Evolutionary conservation across 2,329 filamentous ascomycete species (phyloP).

Genomic region (Curvularia hawaiiensis): DNA sequence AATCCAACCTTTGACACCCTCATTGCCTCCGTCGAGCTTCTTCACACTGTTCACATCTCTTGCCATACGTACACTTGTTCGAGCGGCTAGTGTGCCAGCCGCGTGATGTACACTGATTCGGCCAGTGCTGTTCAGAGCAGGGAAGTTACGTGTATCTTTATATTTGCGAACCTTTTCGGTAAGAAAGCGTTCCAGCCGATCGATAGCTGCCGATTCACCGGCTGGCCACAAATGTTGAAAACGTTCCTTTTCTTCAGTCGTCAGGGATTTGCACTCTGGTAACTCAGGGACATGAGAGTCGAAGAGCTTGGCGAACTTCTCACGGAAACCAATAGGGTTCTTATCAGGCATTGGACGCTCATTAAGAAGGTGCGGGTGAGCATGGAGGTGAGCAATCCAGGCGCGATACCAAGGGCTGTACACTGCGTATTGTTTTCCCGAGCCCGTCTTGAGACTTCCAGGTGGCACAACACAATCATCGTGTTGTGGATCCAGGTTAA

Average conservation of each 20-base stretch:
- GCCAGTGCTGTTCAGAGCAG: slow-evolving; percentile 48
- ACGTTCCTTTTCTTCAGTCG: slow-evolving; percentile 45
- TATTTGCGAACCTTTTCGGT: slow-evolving; percentile 53
- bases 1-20: slow-evolving; percentile 55
- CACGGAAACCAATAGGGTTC: slow-evolving; percentile 59
- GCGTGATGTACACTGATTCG: slow-evolving; percentile 53
- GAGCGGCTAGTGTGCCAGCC: slow-evolving; percentile 52
- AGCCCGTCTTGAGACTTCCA: slow-evolving; percentile 67
- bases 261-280: slow-evolving; percentile 66
- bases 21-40: slow-evolving; percentile 57
- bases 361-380: slow-evolving; percentile 70
- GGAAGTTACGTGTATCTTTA: slow-evolving; percentile 50
- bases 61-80: slow-evolving; percentile 58
- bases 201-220: slow-evolving; percentile 51
- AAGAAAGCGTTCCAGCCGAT: slow-evolving; percentile 49
- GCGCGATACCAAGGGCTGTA: slow-evolving; percentile 82
- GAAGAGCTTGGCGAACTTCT: slow-evolving; percentile 53
- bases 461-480: slow-evolving; percentile 85
- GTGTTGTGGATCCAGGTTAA: slow-evolving; percentile 73
- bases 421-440: slow-evolving; percentile 80
- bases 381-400: slow-evolving; percentile 76
- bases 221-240: slow-evolving; percentile 52
- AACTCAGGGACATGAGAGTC: slow-evolving; percentile 46
- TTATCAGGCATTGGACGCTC: slow-evolving; percentile 61
- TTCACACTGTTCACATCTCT: slow-evolving; percentile 53